Base-by-base conservation (phyloP, 2,329 filamentous ascomycete genomes). In the Gyromitra esculenta region DNA sequence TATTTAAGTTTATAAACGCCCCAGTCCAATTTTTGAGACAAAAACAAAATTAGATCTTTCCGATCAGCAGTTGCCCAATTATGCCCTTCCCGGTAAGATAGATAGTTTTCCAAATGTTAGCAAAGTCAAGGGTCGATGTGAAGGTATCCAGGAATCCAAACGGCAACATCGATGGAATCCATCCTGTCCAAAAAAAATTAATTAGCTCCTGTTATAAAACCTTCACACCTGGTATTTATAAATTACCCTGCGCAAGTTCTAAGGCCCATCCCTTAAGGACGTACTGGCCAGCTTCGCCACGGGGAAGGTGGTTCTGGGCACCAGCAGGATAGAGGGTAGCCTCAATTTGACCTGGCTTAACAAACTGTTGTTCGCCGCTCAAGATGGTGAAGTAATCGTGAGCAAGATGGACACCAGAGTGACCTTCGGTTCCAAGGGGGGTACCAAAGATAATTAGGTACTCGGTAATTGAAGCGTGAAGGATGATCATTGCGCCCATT, bases 311-410 rank as follows among this genome's bases (percentile, higher is more conserved):
- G 85, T 96, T 91, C 79, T 93, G 87, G 80, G 84, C 87, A 48
- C 92, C 92, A 70, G 88, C 84, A 0, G 88, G 86, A 85, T 93
- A 95, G 78, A 92, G 84, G 84, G 93, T 91, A 43, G 90, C 85
- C 82, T 88, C 86, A 83, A 89, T 92, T 79, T 86, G 82, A 79
- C 91, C 91, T 1, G 90, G 89, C 3, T 88, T 87, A 86, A 93
- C 94, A 79, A 93, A 91, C 81, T 89, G 87, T 85, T 97, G 90
- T 81, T 90, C 89, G 81, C 94, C 94, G 43, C 86, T 86, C 41
- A 97, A 87, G 86, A 97, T 97, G 87, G 94, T 89, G 87, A 97
- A 97, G 87, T 96, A 97, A 86, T 97, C 94, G 85, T 97, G 92
- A 15, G 93, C 93, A 11, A 93, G 95, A 87, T 97, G 94, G 65